Evolutionary conservation across 768 basidiomycete species (phyloP).

Genomic region (Termitomyces sp.): DNA sequence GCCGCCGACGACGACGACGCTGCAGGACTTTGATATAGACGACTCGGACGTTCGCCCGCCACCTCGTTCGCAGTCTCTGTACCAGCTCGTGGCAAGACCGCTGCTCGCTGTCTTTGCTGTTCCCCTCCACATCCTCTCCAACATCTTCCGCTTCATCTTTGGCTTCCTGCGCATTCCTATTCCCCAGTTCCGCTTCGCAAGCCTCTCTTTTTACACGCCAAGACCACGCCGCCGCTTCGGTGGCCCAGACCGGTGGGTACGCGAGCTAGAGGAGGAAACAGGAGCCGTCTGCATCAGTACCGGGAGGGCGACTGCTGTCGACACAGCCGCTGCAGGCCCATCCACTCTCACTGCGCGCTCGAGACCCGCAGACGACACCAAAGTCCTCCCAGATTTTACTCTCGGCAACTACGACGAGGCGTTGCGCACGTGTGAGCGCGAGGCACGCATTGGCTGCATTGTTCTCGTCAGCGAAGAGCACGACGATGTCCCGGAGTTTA

Average conservation of each 20-base stretch:
- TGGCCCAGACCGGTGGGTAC: conserved; percentile 71
- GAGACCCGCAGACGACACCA: conserved; percentile 28
- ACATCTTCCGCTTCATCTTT: conserved; percentile 61
- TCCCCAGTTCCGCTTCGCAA: conserved; percentile 47
- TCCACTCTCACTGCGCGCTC: conserved; percentile 37
- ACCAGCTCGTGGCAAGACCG: conserved; percentile 21
- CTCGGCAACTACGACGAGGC: conserved; percentile 79
- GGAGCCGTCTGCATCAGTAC: conserved; percentile 59
- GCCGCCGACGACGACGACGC: not conserved
- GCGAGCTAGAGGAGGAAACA: conserved; percentile 79
- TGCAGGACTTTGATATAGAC: conserved; percentile 45
- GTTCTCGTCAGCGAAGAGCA: conserved; percentile 87
- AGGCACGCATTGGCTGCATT: conserved; percentile 71
- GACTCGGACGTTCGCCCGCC: conserved; percentile 31
- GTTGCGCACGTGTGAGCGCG: conserved; percentile 61
- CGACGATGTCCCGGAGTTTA: conserved; percentile 84
- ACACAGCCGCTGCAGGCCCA: conserved; percentile 30
- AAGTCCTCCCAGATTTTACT: conserved; percentile 74
- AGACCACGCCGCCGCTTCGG: conserved; percentile 30
- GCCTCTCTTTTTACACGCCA: conserved; percentile 40
- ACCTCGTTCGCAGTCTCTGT: conserved; percentile 13
- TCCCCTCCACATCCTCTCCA: conserved; percentile 55
- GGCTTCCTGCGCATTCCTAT: conserved; percentile 62
- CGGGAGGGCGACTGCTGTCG: conserved; percentile 28
- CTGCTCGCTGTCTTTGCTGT: conserved; percentile 47